phyloP scores from a whole-genome alignment of 495 filamentous ascomycete species.

The Aspergillus hancockii region DNA sequence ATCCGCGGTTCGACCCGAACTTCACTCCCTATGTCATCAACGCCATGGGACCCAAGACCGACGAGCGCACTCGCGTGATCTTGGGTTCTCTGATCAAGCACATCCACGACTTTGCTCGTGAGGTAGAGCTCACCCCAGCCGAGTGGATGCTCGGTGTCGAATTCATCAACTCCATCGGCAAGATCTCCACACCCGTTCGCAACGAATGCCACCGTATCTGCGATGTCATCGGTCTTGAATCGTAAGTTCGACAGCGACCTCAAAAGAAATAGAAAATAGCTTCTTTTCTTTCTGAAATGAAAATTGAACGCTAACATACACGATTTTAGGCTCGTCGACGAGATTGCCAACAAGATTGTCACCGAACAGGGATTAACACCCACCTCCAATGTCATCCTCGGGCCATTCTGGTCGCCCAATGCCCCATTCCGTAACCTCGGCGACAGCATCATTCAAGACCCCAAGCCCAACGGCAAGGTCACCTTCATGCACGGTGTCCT shows the following conservation, averaged over 20 bases:
- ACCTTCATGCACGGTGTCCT: conserved; percentile 76
- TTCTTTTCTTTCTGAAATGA: no score
- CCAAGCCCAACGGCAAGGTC: conserved; percentile 61
- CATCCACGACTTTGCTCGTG: conserved; percentile 81
- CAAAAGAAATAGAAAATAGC: conserved; percentile 2
- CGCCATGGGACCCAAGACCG: conserved; percentile 72
- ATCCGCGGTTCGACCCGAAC: conserved; percentile 63
- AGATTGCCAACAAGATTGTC: conserved; percentile 80
- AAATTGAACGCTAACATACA: conserved; percentile 14
- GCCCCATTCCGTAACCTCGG: conserved; percentile 75
- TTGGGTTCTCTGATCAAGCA: conserved; percentile 68
- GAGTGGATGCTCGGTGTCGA: conserved; percentile 80
- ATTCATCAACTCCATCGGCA: conserved; percentile 55
- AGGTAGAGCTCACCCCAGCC: conserved; percentile 75
- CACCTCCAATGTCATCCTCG: conserved; percentile 81
- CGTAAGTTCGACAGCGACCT: conserved; percentile 47
- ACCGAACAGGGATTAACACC: conserved; percentile 68
- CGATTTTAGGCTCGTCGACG: conserved; percentile 66
- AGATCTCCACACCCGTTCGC: conserved; percentile 58
- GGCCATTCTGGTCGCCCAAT: conserved; percentile 85
- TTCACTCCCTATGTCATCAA: conserved; percentile 77
- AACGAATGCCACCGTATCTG: conserved; percentile 79
- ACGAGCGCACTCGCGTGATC: conserved; percentile 65
- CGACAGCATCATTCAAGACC: conserved; percentile 68
- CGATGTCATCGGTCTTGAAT: conserved; percentile 81